Evolutionary conservation across 2,329 filamentous ascomycete genomes (phyloP), one percentile per base, ranked within the genome.

Genomic region (Colletotrichum horii): DNA sequence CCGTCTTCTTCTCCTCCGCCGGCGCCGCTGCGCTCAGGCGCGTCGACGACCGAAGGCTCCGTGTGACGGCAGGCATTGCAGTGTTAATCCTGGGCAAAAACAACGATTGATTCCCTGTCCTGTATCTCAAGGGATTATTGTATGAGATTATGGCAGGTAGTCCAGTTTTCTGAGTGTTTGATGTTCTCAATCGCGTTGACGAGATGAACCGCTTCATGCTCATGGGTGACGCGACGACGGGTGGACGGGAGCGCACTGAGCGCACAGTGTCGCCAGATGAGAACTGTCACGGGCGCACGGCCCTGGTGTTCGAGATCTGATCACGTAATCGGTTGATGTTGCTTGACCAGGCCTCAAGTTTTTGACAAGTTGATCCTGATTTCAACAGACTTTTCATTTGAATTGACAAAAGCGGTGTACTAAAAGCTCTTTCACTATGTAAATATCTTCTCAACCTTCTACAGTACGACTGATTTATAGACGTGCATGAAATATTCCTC

Each of bases 21-120:
- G 65, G 22, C 5, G 56, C 15, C 11, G 58, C 34, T 0, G 48
- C 34, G 34, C 34, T 60, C 34, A 55, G 65, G 38, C 70, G 74
- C 70, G 74, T 69, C 64, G 74, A 76, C 48, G 74, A 76, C 74
- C 72, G 55, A 16, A 75, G 62, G 22, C 65, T 76, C 6, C 74
- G 65, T 26, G 74, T 76, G 14, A 58, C 19, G 26, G 58, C 64
- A 19, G 72, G 61, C 74, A 76, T 76, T 52, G 65, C 15, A 34
- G 26, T 38, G 1, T 11, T 3, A 9, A 24, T n/a, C 6, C 22
- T 16, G 24, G 6, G 7, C 2, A 64, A 38, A 9, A n/a, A 19
- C 0, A 61, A 8, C 5, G 28, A 11, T 3, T 36, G 8, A 43
- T 24, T 30, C 11, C 11, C n/a, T 15, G 32, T 22, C 11, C 2